These are phyloP conservation scores for Solidago caesia DNA, from an alignment of 129 eudicot species.

Conservation along the genomic window DNA sequence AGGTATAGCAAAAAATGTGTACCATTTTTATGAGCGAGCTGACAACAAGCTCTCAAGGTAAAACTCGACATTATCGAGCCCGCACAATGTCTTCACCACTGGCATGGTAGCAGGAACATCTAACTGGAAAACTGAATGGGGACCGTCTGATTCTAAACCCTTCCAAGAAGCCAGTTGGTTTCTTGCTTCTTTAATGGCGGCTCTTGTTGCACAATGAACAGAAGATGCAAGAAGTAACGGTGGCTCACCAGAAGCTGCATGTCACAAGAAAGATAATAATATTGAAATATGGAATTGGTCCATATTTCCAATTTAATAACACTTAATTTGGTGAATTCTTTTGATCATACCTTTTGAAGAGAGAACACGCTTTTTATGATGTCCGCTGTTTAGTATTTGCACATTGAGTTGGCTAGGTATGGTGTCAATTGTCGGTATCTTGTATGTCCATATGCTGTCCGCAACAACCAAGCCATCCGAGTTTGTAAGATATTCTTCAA, in stretches of 20 bases:
- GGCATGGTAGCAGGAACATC: conserved; percentile 96
- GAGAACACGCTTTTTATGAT: conserved; percentile 75
- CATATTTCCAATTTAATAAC: neutral
- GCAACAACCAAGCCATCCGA: conserved; percentile 65
- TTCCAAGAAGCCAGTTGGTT: conserved; percentile 67
- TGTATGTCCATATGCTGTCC: conserved; percentile 93
- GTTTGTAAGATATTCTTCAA: conserved; percentile 69
- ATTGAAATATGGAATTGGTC: neutral
- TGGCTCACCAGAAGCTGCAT: conserved; percentile 91
- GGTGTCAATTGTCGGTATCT: conserved; percentile 91
- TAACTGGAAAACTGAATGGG: conserved; percentile 42
- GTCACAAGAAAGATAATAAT: conserved; percentile 13
- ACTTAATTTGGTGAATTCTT: neutral
- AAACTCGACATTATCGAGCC: conserved; percentile 59
- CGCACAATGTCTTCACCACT: conserved; percentile 78
- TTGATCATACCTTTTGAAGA: conserved; percentile 77
- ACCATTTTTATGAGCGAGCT: conserved; percentile 15
- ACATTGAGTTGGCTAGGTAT: conserved; percentile 76
- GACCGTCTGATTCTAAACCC: conserved; percentile 35
- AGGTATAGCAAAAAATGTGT: neutral
- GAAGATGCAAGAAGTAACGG: conserved; percentile 82
- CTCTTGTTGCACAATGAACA: conserved; percentile 87
- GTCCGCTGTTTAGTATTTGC: conserved; percentile 75
- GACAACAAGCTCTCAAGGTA: conserved; percentile 51
- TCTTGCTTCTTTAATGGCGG: conserved; percentile 84